phyloP scores from a whole-genome alignment of 2,329 filamentous ascomycete genomes.

The Shiraia sp. region DNA sequence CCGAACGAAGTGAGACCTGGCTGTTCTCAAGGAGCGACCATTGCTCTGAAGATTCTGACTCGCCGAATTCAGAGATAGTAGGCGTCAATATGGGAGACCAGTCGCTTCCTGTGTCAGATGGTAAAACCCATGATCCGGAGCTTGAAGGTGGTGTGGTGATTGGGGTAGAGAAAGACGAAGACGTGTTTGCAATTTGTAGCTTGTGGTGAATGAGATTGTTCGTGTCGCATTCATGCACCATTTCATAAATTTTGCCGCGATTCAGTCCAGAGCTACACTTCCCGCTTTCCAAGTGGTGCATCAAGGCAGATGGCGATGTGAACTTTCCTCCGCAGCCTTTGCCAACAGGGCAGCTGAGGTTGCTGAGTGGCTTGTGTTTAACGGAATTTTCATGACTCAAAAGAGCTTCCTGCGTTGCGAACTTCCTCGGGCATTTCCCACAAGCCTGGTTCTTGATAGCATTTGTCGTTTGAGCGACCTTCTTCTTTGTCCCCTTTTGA shows the following conservation, averaged over 20 bases:
- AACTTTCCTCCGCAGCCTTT: conserved; percentile 8
- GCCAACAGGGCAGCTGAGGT: conserved; percentile 7
- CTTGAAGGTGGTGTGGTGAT: background rate
- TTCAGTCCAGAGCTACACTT: conserved; percentile 9
- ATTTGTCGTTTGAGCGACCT: background rate
- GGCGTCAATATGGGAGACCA: conserved; percentile 2
- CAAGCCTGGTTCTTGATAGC: conserved; percentile 2
- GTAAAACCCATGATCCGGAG: background rate
- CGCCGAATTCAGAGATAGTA: conserved; percentile 2
- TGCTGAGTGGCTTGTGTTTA: conserved; percentile 12
- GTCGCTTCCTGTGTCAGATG: conserved; percentile 2
- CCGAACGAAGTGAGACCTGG: background rate
- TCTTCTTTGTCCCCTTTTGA: conserved; percentile 1
- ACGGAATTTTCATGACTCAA: conserved; percentile 7
- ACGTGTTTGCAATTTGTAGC: background rate
- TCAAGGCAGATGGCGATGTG: conserved; percentile 6
- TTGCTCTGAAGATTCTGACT: background rate
- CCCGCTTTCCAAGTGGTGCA: conserved; percentile 14
- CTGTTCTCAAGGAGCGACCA: conserved; percentile 3
- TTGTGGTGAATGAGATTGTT: conserved; percentile 5
- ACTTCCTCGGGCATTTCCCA: conserved; percentile 7
- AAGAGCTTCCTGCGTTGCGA: conserved; percentile 5
- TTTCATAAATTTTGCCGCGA: conserved; percentile 6
- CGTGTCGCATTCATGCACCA: conserved; percentile 9
- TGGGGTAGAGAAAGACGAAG: conserved; percentile 1